Base-by-base conservation (phyloP, 73 alveolate species). In the Paramecium caudatum region DNA sequence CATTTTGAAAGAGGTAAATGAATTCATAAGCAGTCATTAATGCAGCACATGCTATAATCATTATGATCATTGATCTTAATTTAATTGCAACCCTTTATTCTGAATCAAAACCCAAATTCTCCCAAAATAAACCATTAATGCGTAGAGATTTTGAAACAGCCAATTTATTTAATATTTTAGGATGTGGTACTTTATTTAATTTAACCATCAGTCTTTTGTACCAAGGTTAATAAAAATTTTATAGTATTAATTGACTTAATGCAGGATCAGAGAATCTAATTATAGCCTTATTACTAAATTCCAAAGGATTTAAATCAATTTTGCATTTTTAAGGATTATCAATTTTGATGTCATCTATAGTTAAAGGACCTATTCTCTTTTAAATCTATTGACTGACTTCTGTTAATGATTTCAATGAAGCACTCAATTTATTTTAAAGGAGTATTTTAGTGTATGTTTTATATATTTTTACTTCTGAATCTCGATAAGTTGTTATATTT, bases 11-110 rank as follows among this genome's bases (percentile, higher is more conserved):
- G 7, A 74, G 16, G 43, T 74, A 74, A 1, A 74, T 74, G 30
- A 74, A 39, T 74, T 74, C 88, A 74, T 27, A 74, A 4, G 55
- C 88, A 12, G 55, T 37, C 88, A 74, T 74, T 45, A 74, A 41
- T 6, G 33, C 30, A 10, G 47, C 62, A 39, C 62, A 74, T 10
- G 88, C 47, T 36, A 74, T 37, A 5, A 74, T 10, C 39, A 45
- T 43, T 0, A 25, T 74, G 6, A 43, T 21, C 7, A 47, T 30
- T 36, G 68, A 19, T 23, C 32, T 74, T 2, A 74, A 21, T 45
- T 37, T 74, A 3, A 27, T 27, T 13, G 43, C 39, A 15, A 74
- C 16, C 43, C 88, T 74, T 39, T 74, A 30, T 19, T 10, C 19
- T 7, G 88, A 27, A 34, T 47, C 43, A n/a, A 74, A 27, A 27